phyloP scores from a whole-genome alignment of 768 basidiomycete genomes.

The Pilatotrama ljubarskyi region DNA sequence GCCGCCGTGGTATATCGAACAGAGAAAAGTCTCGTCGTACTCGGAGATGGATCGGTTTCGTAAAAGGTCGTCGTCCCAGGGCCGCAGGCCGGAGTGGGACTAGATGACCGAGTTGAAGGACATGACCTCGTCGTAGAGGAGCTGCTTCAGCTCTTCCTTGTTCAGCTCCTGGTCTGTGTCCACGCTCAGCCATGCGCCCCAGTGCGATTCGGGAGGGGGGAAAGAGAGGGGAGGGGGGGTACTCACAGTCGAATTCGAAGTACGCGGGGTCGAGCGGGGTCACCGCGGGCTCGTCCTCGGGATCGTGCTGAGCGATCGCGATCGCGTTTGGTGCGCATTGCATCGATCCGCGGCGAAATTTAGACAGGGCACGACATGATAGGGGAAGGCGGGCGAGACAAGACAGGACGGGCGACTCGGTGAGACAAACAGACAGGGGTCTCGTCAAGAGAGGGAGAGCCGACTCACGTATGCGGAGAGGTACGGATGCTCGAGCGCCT shows the following conservation, averaged over 20 bases:
- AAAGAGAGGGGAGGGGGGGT: slow-evolving; percentile 1
- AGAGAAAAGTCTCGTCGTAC: background rate
- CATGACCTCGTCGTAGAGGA: slow-evolving; percentile 83
- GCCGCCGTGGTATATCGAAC: background rate
- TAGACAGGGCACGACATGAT: background rate
- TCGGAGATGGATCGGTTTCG: background rate
- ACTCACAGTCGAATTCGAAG: slow-evolving; percentile 87
- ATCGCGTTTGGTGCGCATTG: background rate
- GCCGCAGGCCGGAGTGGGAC: slow-evolving; percentile 5
- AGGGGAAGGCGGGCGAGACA: background rate
- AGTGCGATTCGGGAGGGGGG: slow-evolving; percentile 29
- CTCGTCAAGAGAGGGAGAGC: background rate
- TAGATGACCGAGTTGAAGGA: slow-evolving; percentile 69
- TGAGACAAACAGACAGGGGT: background rate
- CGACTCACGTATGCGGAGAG: slow-evolving; percentile 67
- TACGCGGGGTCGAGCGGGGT: slow-evolving; percentile 79
- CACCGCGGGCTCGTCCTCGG: slow-evolving; percentile 87
- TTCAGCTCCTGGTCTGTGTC: slow-evolving; percentile 54
- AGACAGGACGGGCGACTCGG: background rate
- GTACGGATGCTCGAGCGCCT: slow-evolving; percentile 83
- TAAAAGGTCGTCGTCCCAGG: slow-evolving; percentile 12
- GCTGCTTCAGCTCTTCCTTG: slow-evolving; percentile 75
- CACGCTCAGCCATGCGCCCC: slow-evolving; percentile 32
- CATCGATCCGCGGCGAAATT: background rate
- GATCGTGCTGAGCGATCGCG: slow-evolving; percentile 60